Conservation (phyloP, 495 filamentous ascomycete species). For the Lasiosphaeriaceae sp. region DNA sequence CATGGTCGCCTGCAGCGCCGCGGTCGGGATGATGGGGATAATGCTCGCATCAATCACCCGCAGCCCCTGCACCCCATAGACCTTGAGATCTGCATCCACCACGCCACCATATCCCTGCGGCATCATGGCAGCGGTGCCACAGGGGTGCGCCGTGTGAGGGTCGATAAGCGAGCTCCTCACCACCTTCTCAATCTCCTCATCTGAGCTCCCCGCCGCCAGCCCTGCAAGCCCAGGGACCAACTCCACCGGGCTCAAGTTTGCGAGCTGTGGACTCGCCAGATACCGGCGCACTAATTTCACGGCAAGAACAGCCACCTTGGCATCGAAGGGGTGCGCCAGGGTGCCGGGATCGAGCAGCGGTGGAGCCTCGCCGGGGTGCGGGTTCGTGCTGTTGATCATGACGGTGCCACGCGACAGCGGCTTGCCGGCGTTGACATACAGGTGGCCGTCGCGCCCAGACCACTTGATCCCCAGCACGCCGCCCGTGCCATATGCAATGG, state of each 20-base stretch:
- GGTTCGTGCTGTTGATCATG: slow-evolving; percentile 29
- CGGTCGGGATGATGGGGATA: slow-evolving; percentile 41
- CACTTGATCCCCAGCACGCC: slow-evolving; percentile 24
- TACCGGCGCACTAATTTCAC: slow-evolving; percentile 25
- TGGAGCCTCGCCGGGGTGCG: slow-evolving; percentile 16
- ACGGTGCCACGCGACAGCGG: slow-evolving; percentile 38
- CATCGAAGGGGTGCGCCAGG: slow-evolving; percentile 29
- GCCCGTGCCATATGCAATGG: slow-evolving; percentile 7
- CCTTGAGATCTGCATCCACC: slow-evolving; percentile 42
- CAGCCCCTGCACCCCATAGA: slow-evolving; percentile 39
- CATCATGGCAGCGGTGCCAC: slow-evolving; percentile 45
- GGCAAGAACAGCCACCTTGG: slow-evolving; percentile 14
- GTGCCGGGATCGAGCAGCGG: slow-evolving; percentile 26
- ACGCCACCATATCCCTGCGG: slow-evolving; percentile 35
- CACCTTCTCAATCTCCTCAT: slow-evolving; percentile 16
- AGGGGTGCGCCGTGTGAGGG: slow-evolving; percentile 18
- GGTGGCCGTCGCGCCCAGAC: slow-evolving; percentile 26
- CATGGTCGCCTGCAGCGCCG: slow-evolving; percentile 42
- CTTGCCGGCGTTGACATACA: slow-evolving; percentile 17
- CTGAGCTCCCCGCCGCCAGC: not conserved
- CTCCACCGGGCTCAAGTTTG: slow-evolving; percentile 30
- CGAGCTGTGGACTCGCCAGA: slow-evolving; percentile 29
- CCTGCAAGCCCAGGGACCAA: slow-evolving; percentile 9
- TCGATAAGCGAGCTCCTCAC: slow-evolving; percentile 9
- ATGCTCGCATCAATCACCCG: slow-evolving; percentile 49